These are phyloP conservation scores for Arabidopsis thaliana DNA, from an alignment of 345 rosid genomes.

Conservation along the genomic window TAIR10.1 NC_003070.9:8946001-8946500, in stretches of 20 bases:
- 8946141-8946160: constrained; percentile 27
- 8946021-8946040: background rate
- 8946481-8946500: background rate
- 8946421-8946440: background rate
- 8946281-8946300: background rate
- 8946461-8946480: constrained; percentile 13
- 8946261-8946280: constrained; percentile 1
- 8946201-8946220: constrained; percentile 68
- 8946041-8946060: constrained; percentile 82
- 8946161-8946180: constrained; percentile 32
- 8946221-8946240: constrained; percentile 75
- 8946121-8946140: constrained; percentile 34
- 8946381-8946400: constrained; percentile 30
- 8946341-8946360: constrained; percentile 19
- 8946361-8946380: constrained; percentile 7
- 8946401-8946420: background rate
- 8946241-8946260: constrained; percentile 65
- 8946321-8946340: constrained; percentile 38
- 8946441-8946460: constrained; percentile 1
- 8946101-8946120: constrained; percentile 62
- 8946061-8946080: constrained; percentile 73
- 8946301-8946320: constrained; percentile 36
- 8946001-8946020: background rate
- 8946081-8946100: constrained; percentile 60
- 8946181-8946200: constrained; percentile 51